Conservation (phyloP, 2,329 filamentous ascomycete genomes). For the Fusarium xyrophilum region DNA sequence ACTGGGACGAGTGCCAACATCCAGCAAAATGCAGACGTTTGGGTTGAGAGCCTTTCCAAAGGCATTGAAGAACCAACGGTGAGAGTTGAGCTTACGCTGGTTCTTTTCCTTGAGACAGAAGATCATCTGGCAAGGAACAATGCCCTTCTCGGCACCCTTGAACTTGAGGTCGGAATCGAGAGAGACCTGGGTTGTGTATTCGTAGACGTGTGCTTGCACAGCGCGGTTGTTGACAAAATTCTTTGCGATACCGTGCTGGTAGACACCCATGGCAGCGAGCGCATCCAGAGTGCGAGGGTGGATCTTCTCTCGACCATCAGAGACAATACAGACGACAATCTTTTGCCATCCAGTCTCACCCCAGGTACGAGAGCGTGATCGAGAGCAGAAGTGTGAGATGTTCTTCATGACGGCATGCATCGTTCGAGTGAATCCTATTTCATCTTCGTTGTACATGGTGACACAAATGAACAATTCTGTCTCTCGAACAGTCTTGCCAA, state of each 20-base stretch:
- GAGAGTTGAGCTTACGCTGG: constrained; percentile 95
- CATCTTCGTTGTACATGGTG: constrained; percentile 99
- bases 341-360: constrained; percentile 98
- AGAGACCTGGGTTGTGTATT: constrained; percentile 98
- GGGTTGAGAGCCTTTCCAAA: constrained; percentile 92
- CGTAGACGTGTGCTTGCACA: constrained; percentile 96
- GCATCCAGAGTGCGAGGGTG: constrained; percentile 93
- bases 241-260: constrained; percentile 98
- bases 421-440: constrained; percentile 93
- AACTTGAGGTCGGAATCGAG: constrained; percentile 96
- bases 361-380: constrained; percentile 93
- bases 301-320: constrained; percentile 88
- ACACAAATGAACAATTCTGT: constrained; percentile 96
- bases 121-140: constrained; percentile 96
- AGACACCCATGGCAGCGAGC: constrained; percentile 94
- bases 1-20: constrained; percentile 93
- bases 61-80: constrained; percentile 99
- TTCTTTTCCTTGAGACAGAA: constrained; percentile 99
- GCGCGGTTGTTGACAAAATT: constrained; percentile 96
- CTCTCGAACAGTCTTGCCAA: constrained; percentile 82
- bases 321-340: constrained; percentile 96
- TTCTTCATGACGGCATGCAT: constrained; percentile 99
- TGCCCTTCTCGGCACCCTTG: constrained; percentile 98
- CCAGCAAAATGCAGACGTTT: constrained; percentile 94
- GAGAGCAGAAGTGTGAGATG: constrained; percentile 93